Conservation (phyloP, 352 stramenopile species). For the Phytopythium boreale region DNA sequence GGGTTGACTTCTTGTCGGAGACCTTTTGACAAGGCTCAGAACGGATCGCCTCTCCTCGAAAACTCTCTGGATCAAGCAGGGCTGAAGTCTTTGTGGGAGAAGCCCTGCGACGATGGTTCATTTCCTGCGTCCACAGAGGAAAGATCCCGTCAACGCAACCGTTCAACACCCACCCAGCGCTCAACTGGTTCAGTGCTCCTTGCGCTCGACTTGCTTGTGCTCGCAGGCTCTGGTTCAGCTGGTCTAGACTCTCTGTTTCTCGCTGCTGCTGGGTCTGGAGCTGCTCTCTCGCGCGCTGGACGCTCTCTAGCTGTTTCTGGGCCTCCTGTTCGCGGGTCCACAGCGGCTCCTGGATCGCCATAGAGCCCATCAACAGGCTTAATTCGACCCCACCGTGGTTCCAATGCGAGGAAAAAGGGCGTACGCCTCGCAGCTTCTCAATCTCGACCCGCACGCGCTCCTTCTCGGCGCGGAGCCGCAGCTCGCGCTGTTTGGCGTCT, state of each 20-base stretch:
- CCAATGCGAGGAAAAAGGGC: background rate
- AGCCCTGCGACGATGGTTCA: background rate
- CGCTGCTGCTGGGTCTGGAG: conserved; percentile 25
- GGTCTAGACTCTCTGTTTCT: conserved; percentile 28
- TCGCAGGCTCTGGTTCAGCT: conserved; percentile 30
- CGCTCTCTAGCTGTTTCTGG: conserved; percentile 34
- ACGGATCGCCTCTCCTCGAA: background rate
- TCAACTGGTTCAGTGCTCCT: background rate
- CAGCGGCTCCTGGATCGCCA: conserved; percentile 23
- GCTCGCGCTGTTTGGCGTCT: conserved; percentile 54
- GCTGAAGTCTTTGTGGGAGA: background rate
- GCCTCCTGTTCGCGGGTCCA: conserved; percentile 47
- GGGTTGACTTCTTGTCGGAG: background rate
- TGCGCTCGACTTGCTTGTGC: conserved; percentile 13
- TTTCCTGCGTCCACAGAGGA: background rate
- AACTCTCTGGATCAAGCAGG: background rate
- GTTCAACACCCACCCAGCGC: background rate
- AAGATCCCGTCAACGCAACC: background rate
- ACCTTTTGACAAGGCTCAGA: background rate
- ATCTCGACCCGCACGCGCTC: conserved; percentile 59
- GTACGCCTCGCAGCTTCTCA: conserved; percentile 37
- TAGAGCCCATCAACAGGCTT: background rate
- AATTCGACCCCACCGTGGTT: too few species aligned
- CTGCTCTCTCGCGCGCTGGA: conserved; percentile 30
- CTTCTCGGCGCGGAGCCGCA: conserved; percentile 64